Evolutionary conservation across 306 rosid genomes (phyloP).

Genomic region (Cicer yamashitae): DNA sequence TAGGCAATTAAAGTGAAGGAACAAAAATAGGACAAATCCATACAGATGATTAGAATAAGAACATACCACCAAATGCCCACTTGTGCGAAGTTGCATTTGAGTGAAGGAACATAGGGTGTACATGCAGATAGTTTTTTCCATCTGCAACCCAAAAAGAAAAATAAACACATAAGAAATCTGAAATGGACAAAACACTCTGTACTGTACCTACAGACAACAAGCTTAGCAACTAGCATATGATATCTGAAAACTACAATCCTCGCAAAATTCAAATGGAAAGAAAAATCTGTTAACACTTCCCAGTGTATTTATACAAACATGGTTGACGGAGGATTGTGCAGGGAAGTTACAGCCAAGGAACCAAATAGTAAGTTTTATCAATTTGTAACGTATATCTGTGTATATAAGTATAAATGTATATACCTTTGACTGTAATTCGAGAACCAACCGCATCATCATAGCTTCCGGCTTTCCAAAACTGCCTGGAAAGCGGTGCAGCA

Average conservation of each 20-base stretch:
- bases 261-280: neutral
- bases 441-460: slow-evolving; percentile 62
- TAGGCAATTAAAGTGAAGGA: slow-evolving; percentile 13
- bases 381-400: neutral
- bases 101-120: slow-evolving; percentile 92
- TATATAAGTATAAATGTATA: neutral
- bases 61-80: slow-evolving; percentile 97
- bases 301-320: slow-evolving; percentile 1
- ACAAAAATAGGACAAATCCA: neutral
- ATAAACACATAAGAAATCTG: slow-evolving; percentile 25
- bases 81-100: slow-evolving; percentile 98
- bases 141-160: slow-evolving; percentile 55
- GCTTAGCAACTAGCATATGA: slow-evolving; percentile 14
- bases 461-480: slow-evolving; percentile 95
- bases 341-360: slow-evolving; percentile 29
- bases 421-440: slow-evolving; percentile 71
- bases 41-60: slow-evolving; percentile 35
- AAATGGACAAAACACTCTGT: slow-evolving; percentile 16
- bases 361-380: slow-evolving; percentile 26
- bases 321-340: slow-evolving; percentile 7
- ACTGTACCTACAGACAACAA: slow-evolving; percentile 1
- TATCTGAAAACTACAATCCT: slow-evolving; percentile 26
- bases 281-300: slow-evolving; percentile 21
- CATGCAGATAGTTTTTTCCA: slow-evolving; percentile 68
- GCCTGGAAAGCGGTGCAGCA: slow-evolving; percentile 76